Evolutionary conservation across 1,139 yeast genomes (phyloP).

Genomic region (Yamadazyma siamensis): DNA sequence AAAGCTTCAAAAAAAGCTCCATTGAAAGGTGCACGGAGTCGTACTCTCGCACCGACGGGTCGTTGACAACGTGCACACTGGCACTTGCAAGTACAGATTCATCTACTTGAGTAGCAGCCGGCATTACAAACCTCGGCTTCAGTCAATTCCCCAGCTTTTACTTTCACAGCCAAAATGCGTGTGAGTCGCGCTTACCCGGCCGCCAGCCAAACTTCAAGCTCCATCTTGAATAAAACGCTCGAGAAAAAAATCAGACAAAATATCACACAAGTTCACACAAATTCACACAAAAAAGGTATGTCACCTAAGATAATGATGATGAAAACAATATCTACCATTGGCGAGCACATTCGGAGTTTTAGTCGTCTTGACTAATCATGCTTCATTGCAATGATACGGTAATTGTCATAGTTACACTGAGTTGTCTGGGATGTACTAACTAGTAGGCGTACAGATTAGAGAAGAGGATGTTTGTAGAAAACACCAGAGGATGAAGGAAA

Average conservation of each 20-base stretch:
- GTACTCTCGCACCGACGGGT: conserved; percentile 22
- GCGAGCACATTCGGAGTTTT: conserved; percentile 30
- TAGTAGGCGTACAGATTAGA: no score
- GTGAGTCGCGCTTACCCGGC: neutral
- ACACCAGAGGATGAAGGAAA: no score
- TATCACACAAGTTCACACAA: no score
- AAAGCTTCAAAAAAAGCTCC: conserved; percentile 31
- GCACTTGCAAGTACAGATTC: conserved; percentile 20
- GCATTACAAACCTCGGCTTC: conserved; percentile 4
- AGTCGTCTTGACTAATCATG: conserved; percentile 42
- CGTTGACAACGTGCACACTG: conserved; percentile 30
- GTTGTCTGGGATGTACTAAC: conserved; percentile 3
- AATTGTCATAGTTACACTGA: conserved; percentile 54
- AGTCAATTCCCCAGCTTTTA: no score
- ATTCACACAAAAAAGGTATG: no score
- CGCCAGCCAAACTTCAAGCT: no score
- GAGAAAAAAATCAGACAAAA: no score
- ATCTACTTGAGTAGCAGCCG: conserved; percentile 1
- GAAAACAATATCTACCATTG: conserved; percentile 24
- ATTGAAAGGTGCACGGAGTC: conserved; percentile 34
- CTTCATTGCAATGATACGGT: conserved; percentile 47
- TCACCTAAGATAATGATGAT: conserved; percentile 10
- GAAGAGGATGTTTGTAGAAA: no score
- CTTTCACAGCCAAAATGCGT: neutral
- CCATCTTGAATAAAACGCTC: no score